Conservation (phyloP, 2,329 filamentous ascomycete species). For the Zasmidium angulare region DNA sequence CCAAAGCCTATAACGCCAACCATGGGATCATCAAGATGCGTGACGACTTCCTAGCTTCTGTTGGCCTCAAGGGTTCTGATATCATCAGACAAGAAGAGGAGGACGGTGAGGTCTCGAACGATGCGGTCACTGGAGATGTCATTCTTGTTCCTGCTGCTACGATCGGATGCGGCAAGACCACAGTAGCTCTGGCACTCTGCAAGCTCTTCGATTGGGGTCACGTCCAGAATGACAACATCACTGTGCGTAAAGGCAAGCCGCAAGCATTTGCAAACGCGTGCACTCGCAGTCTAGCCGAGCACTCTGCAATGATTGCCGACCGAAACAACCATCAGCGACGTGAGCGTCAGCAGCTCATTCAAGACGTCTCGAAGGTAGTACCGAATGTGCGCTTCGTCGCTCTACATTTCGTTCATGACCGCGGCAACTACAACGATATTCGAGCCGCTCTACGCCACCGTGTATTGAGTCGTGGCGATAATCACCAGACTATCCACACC, state of each 20-base stretch:
- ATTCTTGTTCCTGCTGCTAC: conserved; percentile 90
- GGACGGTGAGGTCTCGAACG: conserved; percentile 50
- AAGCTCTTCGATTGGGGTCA: conserved; percentile 90
- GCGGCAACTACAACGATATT: conserved; percentile 66
- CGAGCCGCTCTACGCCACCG: conserved; percentile 72
- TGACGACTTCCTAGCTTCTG: conserved; percentile 80
- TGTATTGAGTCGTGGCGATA: conserved; percentile 83
- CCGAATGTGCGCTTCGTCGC: conserved; percentile 73
- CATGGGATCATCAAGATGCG: conserved; percentile 93
- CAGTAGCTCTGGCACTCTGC: conserved; percentile 75
- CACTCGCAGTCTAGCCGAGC: conserved; percentile 61
- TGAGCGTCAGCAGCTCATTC: conserved; percentile 84
- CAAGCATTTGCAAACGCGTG: conserved; percentile 74
- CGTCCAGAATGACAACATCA: conserved; percentile 95
- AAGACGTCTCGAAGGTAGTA: conserved; percentile 66
- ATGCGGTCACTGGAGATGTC: conserved; percentile 64
- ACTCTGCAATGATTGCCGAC: conserved; percentile 81
- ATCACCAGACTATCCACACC: conserved; percentile 96
- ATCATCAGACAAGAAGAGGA: conserved; percentile 75
- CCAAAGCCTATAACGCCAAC: conserved; percentile 74
- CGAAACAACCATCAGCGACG: conserved; percentile 89
- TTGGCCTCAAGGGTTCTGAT: conserved; percentile 83
- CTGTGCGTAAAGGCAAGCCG: conserved; percentile 70
- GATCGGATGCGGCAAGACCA: conserved; percentile 96
- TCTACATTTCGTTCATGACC: conserved; percentile 82